Evolutionary conservation across 805 yeast genomes (phyloP).

Genomic region (Debaryomyces tyrocola): DNA sequence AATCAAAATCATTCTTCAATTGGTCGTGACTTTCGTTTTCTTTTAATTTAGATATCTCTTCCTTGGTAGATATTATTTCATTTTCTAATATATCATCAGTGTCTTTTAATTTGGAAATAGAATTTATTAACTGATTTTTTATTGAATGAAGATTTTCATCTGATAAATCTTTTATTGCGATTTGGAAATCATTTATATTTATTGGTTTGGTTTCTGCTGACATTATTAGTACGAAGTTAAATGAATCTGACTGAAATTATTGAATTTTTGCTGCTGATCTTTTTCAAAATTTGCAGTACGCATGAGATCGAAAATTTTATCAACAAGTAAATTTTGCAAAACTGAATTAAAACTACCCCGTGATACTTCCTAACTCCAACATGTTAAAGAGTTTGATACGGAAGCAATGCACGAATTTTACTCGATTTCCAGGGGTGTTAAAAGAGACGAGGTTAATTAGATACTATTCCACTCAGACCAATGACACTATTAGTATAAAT

Average conservation of each 20-base stretch:
- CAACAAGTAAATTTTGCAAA: not conserved
- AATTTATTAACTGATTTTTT: slow-evolving; percentile 26
- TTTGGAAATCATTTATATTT: slow-evolving; percentile 43
- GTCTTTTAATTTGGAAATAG: slow-evolving; percentile 47
- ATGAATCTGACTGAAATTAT: not conserved
- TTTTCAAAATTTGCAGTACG: not conserved
- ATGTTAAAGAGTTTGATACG: not conserved
- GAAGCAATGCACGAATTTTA: not conserved
- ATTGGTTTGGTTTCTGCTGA: slow-evolving; percentile 20
- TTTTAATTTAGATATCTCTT: slow-evolving; percentile 12
- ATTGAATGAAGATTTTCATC: slow-evolving; percentile 30
- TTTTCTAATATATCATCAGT: slow-evolving; percentile 50
- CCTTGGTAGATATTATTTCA: slow-evolving; percentile 29
- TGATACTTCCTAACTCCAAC: not conserved
- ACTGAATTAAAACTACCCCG: no score
- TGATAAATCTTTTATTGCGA: slow-evolving; percentile 54
- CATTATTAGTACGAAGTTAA: not conserved
- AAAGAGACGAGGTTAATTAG: not conserved
- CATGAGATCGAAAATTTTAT: not conserved
- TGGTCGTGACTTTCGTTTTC: slow-evolving; percentile 19
- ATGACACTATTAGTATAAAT: not conserved
- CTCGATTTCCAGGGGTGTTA: no score
- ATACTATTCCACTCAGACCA: not conserved
- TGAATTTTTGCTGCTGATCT: not conserved
- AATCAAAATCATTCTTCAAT: slow-evolving; percentile 44